Conservation (phyloP, 2,329 filamentous ascomycete genomes). For the Ambrosiella cleistominuta region DNA sequence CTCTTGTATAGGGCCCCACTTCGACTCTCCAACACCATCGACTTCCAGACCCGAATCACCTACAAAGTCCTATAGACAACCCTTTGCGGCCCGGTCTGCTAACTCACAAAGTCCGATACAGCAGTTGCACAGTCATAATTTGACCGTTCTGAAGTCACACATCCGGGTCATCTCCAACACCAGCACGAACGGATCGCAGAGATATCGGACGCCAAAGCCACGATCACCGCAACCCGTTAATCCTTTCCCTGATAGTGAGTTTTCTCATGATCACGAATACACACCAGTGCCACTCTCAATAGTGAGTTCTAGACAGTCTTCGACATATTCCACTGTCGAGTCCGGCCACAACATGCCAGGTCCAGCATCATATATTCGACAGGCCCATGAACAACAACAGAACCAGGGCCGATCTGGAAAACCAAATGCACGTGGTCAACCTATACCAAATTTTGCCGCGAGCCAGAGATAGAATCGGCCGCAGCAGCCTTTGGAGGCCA, state of each 20-base stretch:
- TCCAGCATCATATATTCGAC: conserved; percentile 6
- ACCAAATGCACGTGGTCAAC: not conserved
- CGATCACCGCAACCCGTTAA: not conserved
- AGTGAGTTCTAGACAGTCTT: not conserved
- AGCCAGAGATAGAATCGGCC: conserved; percentile 13
- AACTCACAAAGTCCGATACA: not conserved
- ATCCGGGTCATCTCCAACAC: not conserved
- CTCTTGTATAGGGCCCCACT: not conserved
- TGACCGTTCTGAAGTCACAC: not conserved
- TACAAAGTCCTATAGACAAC: not conserved
- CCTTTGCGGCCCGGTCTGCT: not conserved
- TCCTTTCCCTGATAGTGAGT: not conserved
- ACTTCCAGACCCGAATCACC: not conserved
- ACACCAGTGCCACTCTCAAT: not conserved
- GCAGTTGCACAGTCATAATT: not conserved
- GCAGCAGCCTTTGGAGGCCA: conserved; percentile 4
- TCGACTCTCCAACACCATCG: not conserved
- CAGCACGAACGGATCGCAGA: not conserved
- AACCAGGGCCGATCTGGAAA: not conserved
- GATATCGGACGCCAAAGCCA: not conserved
- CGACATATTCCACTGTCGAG: not conserved
- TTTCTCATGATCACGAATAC: not conserved
- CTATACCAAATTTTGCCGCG: conserved; percentile 5
- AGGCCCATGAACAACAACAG: conserved; percentile 3
- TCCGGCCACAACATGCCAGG: conserved; percentile 3